Evolutionary conservation across 2,329 filamentous ascomycete species (phyloP).

Genomic region (Cytospora piceicola): DNA sequence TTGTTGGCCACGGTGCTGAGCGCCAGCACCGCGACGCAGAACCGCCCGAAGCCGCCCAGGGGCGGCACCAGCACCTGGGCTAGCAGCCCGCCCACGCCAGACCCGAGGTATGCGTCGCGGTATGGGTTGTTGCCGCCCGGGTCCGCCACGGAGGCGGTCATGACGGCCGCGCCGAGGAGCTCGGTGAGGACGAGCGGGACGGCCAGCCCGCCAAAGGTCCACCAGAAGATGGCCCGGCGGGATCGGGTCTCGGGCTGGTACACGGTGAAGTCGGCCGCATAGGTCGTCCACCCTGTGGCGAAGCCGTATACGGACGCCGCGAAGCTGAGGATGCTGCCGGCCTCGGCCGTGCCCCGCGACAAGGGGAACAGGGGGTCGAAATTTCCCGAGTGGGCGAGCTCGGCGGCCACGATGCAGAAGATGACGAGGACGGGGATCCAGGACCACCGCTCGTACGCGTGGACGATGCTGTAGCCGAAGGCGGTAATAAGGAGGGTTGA

Average conservation of each 20-base stretch:
- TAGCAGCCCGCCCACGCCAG: constrained; percentile 67
- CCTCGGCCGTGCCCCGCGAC: constrained; percentile 59
- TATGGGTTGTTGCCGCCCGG: constrained; percentile 57
- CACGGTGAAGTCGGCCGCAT: constrained; percentile 78
- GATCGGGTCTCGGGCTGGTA: constrained; percentile 70
- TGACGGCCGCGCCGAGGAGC: constrained; percentile 72
- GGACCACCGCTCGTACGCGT: constrained; percentile 74
- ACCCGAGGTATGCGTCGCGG: constrained; percentile 43
- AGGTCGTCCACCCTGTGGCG: constrained; percentile 73
- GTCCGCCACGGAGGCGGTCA: constrained; percentile 64
- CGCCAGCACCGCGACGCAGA: constrained; percentile 69
- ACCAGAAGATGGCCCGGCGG: constrained; percentile 66
- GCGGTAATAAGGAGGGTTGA: constrained; percentile 71
- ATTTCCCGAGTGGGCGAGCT: constrained; percentile 68
- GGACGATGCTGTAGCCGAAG: constrained; percentile 76
- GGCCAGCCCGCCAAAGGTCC: constrained; percentile 71
- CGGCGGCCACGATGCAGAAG: constrained; percentile 71
- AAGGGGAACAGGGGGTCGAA: constrained; percentile 64
- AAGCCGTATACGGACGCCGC: constrained; percentile 70
- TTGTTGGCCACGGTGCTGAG: constrained; percentile 72
- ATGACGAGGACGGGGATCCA: constrained; percentile 76
- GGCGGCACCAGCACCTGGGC: constrained; percentile 65
- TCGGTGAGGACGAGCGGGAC: constrained; percentile 74
- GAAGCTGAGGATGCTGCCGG: constrained; percentile 67
- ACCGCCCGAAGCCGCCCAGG: constrained; percentile 71